phyloP scores from a whole-genome alignment of 108 stramenopile genomes.

The Cyclotella atomus region DNA sequence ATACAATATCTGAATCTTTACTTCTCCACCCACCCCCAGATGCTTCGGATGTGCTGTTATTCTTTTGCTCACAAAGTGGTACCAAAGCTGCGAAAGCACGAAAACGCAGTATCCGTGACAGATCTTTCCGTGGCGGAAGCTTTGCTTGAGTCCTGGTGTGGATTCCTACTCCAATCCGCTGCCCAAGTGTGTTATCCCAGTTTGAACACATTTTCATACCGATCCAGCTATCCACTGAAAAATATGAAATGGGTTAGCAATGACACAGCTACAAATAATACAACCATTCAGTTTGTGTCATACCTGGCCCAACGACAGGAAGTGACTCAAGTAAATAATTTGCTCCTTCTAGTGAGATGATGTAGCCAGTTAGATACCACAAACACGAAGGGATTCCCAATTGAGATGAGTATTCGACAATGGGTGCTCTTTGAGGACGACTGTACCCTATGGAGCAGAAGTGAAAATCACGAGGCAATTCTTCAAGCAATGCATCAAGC shows the following conservation, averaged over 20 bases:
- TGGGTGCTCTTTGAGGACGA: conserved; percentile 80
- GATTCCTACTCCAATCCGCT: conserved; percentile 69
- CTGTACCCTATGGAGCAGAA: conserved; percentile 87
- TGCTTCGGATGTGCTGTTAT: conserved; percentile 12
- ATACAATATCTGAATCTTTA: conserved; percentile 81
- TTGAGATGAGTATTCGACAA: conserved; percentile 67
- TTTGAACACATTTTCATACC: conserved; percentile 74
- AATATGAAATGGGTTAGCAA: background rate
- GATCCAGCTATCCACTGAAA: conserved; percentile 72
- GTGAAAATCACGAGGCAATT: conserved; percentile 87
- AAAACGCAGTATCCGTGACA: conserved; percentile 64
- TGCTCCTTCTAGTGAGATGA: conserved; percentile 73
- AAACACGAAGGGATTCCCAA: conserved; percentile 75
- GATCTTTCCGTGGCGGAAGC: conserved; percentile 53
- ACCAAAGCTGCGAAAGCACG: conserved; percentile 76
- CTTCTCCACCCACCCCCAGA: conserved; percentile 35
- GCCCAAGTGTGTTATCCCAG: conserved; percentile 79
- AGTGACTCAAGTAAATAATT: conserved; percentile 55
- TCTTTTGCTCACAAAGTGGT: conserved; percentile 79
- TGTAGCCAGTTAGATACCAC: conserved; percentile 89
- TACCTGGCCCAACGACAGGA: conserved; percentile 68
- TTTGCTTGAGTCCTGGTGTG: conserved; percentile 25
- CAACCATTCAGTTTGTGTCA: conserved; percentile 7
- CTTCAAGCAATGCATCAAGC: conserved; percentile 58
- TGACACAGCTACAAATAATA: background rate